Evolutionary conservation across 202 grass and related monocot species (phyloP), one percentile per base, ranked within the genome.

Genomic region (Musa balbisiana): DNA sequence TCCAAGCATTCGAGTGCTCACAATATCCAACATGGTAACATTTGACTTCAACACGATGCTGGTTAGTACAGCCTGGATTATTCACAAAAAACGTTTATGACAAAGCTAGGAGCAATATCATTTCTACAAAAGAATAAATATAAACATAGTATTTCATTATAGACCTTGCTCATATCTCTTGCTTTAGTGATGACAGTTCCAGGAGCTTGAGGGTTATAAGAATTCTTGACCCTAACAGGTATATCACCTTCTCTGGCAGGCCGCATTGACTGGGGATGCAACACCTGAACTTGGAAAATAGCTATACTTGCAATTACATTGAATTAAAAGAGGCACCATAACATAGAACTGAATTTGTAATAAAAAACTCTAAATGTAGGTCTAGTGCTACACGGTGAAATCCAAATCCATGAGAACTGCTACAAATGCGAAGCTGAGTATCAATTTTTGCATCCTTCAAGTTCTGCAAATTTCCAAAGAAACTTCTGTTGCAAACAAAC

Each of bases 21-120:
- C 91, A 78, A 99, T 90, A 82, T 92, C 89, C 80, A 99, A 75
- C 95, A 95, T 99, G 33, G 91, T 95, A 53, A 99, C 83, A 84
- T 99, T 99, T 78, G 95, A 95, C 80, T 99, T 99, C 78, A 95
- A 72, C n/a, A 95, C 95, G 87, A 99, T 94, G 62, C 91, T 95
- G 66, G 91, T 99, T 71, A 99, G 76, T 59, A 95, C 83, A 76
- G 83, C 87, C 91, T 94, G 79, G 81, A 19, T 22, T 79, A 52
- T 64, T 24, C 70, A 79, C 66, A 77, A 84, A 20, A n/a, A 53
- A 51, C 1, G 50, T 71, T 24, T 1, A 0, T 9, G 22, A 72
- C 55, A 14, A 67, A 49, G 9, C 23, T 70, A 82, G 12, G 33
- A 71, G 21, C 75, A 27, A 29, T 67, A 75, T 55, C 64, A 79